Base-by-base conservation (phyloP, 495 filamentous ascomycete genomes). In the Penicillium verhagenii region DNA sequence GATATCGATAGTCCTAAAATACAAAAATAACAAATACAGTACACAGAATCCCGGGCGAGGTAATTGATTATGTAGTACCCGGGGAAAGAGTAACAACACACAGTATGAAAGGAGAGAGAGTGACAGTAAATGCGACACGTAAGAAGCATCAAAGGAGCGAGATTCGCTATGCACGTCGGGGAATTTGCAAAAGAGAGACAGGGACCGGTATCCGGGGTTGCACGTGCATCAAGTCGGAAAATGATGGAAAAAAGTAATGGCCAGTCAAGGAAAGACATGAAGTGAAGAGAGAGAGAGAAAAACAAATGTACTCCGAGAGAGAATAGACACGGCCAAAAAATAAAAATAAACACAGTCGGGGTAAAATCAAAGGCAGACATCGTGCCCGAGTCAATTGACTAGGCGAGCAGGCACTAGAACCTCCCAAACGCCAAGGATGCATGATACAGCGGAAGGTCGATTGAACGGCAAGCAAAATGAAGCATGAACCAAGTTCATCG, bases 361-460 rank as follows among this genome's bases (percentile, higher is more conserved):
- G 55, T 4, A 48, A 58, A 56, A 18, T 19, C 53, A 52, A 60
- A 45, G 33, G 50, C 45, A 61, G 37, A 58, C 31, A 54, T 57
- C 49, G 38, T 58, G 50, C 53, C 56, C 44, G 39, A 52, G 31
- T 46, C 57, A 65, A 65, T 56, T 33, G 52, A 59, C 48, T 52
- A 50, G 52, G 54, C 47, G 33, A 52, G 54, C n/a, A n/a, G n/a
- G n/a, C 55, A 68, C 46, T 54, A 29, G 25, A 69, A 62, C 70
- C 66, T 59, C 71, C 71, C 70, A 69, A 71, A 73, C 73, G 67
- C 73, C 73, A 65, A 55, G 71, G 64, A 76, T 76, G 73, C 73
- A 76, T 73, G 61, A 67, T 71, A 68, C 65, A 67, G 62, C 61
- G 59, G 66, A 60, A 25, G 37, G 49, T 54, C 55, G 37, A 56